phyloP scores from a whole-genome alignment of 176 grass and related monocot species.

The Oryza glaberrima region DNA sequence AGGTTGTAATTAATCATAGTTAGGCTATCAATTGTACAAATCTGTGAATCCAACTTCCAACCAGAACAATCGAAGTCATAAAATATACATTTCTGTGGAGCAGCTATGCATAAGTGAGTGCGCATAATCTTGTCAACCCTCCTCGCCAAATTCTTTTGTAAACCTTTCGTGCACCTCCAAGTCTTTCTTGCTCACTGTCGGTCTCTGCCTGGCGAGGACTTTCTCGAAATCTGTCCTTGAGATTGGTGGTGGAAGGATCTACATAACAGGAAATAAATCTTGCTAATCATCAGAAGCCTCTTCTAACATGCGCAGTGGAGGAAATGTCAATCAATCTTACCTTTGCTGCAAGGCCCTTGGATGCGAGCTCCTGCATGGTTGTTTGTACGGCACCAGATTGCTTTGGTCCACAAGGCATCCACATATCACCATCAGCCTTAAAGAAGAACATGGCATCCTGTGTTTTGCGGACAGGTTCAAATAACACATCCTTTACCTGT shows the following conservation, averaged over 20 bases:
- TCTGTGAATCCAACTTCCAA: slow-evolving; percentile 41
- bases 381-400: slow-evolving; percentile 73
- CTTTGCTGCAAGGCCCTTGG: slow-evolving; percentile 76
- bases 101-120: slow-evolving; percentile 34
- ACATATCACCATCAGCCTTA: slow-evolving; percentile 62
- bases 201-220: slow-evolving; percentile 79
- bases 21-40: slow-evolving; percentile 45
- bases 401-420: slow-evolving; percentile 92
- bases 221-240: slow-evolving; percentile 83
- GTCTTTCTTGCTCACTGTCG: slow-evolving; percentile 90
- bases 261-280: background rate
- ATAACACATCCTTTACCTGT: slow-evolving; percentile 96
- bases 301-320: background rate
- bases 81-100: slow-evolving; percentile 58
- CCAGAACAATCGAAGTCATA: slow-evolving; percentile 42
- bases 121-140: slow-evolving; percentile 56
- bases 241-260: slow-evolving; percentile 91
- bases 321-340: slow-evolving; percentile 28
- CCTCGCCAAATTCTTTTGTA: slow-evolving; percentile 94
- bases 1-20: background rate
- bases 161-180: slow-evolving; percentile 95
- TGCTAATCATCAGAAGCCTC: background rate
- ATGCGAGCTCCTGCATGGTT: slow-evolving; percentile 87
- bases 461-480: slow-evolving; percentile 92
- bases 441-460: slow-evolving; percentile 98